Evolutionary conservation across 192 early-diverging fungal species (phyloP).

Genomic region (Backusella psychrophila): DNA sequence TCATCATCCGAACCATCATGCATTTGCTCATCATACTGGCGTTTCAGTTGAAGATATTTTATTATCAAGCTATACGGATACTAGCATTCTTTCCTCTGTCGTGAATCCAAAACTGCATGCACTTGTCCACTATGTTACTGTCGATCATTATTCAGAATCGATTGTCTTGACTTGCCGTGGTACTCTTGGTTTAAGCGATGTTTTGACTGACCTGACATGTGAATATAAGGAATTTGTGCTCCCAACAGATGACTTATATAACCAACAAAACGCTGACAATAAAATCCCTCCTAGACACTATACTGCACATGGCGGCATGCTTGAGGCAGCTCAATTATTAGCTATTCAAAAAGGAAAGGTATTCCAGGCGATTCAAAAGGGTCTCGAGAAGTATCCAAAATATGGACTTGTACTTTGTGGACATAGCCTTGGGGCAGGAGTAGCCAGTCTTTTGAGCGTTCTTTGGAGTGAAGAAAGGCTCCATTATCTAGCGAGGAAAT

Average conservation of each 20-base stretch:
- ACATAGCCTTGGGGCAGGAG: slow-evolving; percentile 86
- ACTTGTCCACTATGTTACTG: slow-evolving; percentile 76
- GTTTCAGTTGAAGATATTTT: slow-evolving; percentile 71
- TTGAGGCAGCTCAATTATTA: slow-evolving; percentile 71
- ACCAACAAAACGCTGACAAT: slow-evolving; percentile 17
- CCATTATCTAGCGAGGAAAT: not conserved
- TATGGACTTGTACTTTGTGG: slow-evolving; percentile 86
- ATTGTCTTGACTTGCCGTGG: slow-evolving; percentile 86
- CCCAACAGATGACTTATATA: slow-evolving; percentile 29
- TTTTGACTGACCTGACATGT: slow-evolving; percentile 86
- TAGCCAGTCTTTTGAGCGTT: slow-evolving; percentile 74
- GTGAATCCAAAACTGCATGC: slow-evolving; percentile 47
- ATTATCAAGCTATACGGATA: slow-evolving; percentile 65
- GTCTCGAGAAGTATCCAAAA: slow-evolving; percentile 66
- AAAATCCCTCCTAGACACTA: slow-evolving; percentile 35
- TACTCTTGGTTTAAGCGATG: slow-evolving; percentile 81
- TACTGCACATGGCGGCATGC: slow-evolving; percentile 85
- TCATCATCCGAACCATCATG: slow-evolving; percentile 38
- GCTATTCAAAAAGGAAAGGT: slow-evolving; percentile 65
- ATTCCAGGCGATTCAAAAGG: slow-evolving; percentile 67
- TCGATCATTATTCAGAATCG: slow-evolving; percentile 75
- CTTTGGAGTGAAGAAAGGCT: slow-evolving; percentile 66
- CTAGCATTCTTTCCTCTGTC: slow-evolving; percentile 22
- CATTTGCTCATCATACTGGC: slow-evolving; percentile 78
- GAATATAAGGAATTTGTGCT: slow-evolving; percentile 61